phyloP scores from a whole-genome alignment of 2,329 filamentous ascomycete genomes.

The Trichoderma sp. region DNA sequence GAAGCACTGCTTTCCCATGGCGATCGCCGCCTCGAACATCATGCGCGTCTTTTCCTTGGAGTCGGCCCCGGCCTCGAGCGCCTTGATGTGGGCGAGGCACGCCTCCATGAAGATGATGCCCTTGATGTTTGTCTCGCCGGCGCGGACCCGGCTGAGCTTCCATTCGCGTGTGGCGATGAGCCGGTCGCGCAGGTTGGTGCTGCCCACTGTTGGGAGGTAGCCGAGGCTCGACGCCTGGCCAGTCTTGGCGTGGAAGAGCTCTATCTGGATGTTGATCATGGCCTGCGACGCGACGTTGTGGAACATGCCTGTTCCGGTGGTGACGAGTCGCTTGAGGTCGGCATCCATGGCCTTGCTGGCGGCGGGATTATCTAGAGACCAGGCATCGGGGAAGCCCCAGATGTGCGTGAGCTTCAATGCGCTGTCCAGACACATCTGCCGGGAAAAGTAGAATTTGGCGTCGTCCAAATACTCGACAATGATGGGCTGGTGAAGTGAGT shows the following conservation, averaged over 20 bases:
- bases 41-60: constrained; percentile 39
- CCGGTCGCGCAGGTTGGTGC: constrained; percentile 40
- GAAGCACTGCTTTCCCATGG: constrained; percentile 38
- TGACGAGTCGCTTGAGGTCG: constrained; percentile 42
- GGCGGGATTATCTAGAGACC: constrained; percentile 29
- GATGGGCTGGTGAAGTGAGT: constrained; percentile 59
- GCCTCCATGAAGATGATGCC: constrained; percentile 44
- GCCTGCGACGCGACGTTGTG: constrained; percentile 47
- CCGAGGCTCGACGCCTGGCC: constrained; percentile 44
- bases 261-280: constrained; percentile 49
- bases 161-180: constrained; percentile 39
- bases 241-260: constrained; percentile 51
- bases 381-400: constrained; percentile 37
- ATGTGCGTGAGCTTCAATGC: constrained; percentile 44
- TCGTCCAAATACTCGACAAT: constrained; percentile 49
- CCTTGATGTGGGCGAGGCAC: constrained; percentile 42
- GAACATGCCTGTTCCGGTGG: constrained; percentile 49
- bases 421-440: constrained; percentile 53
- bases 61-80: constrained; percentile 38
- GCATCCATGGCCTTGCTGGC: constrained; percentile 28
- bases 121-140: constrained; percentile 52
- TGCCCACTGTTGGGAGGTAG: constrained; percentile 38
- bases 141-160: constrained; percentile 42
- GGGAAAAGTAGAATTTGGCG: constrained; percentile 57
- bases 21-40: constrained; percentile 37